Conservation (phyloP, 805 yeast species). For the Wickerhamiella shivajii region DNA sequence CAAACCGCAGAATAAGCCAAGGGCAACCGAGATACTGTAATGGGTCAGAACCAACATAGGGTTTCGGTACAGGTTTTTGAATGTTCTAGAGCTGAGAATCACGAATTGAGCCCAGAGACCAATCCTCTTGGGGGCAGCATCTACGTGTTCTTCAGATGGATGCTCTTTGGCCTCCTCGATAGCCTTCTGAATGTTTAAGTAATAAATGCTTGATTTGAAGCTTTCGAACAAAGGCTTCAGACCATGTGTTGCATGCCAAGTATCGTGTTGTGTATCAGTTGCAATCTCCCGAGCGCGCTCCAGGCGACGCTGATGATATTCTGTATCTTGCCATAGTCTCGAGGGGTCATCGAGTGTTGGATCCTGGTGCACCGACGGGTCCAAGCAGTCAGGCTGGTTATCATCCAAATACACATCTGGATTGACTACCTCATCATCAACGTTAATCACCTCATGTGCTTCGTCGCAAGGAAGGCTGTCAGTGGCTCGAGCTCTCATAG, state of each 20-base stretch:
- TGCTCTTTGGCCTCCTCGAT: constrained; percentile 13
- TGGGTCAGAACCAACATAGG: constrained; percentile 81
- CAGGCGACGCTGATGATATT: constrained; percentile 12
- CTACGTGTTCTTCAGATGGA: constrained; percentile 1
- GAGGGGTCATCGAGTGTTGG: constrained; percentile 15
- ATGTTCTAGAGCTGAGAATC: constrained; percentile 74
- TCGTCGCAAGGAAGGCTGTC: constrained; percentile 1
- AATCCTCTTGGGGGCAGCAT: constrained; percentile 33
- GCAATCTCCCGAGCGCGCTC: constrained; percentile 10
- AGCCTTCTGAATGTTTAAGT: constrained; percentile 16
- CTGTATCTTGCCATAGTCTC: constrained; percentile 18
- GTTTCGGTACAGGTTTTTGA: constrained; percentile 83
- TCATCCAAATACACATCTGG: constrained; percentile 4
- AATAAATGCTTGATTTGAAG: constrained; percentile 13
- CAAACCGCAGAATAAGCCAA: constrained; percentile 76
- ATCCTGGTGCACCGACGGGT: constrained; percentile 13
- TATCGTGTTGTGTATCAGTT: constrained; percentile 2
- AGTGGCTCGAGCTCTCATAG: constrained; percentile 39
- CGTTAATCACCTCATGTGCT: background rate
- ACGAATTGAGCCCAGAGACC: constrained; percentile 46
- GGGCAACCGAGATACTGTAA: constrained; percentile 56
- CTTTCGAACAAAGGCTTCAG: constrained; percentile 22
- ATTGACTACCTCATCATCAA: background rate
- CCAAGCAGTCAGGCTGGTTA: constrained; percentile 12
- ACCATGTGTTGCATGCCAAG: constrained; percentile 16